These are phyloP conservation scores for Pochonia chlamydosporia DNA, from an alignment of 2,329 filamentous ascomycete genomes.

Conservation along the genomic window DNA sequence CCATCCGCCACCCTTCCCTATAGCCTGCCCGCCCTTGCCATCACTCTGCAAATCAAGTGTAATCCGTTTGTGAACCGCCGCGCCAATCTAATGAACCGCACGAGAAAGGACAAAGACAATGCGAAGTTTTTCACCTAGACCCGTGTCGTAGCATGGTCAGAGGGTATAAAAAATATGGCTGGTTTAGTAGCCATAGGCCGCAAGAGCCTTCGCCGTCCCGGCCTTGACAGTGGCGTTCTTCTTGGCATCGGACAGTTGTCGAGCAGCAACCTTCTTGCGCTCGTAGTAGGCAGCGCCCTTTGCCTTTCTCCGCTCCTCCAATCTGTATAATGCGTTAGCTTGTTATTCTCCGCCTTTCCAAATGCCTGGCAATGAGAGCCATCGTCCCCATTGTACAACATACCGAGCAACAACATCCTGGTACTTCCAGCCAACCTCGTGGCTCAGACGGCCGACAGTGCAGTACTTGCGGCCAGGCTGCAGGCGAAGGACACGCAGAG, in stretches of 20 bases:
- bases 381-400: slow-evolving; percentile 36
- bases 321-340: slow-evolving; percentile 47
- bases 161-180: slow-evolving; percentile 19
- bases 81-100: slow-evolving; percentile 50
- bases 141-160: slow-evolving; percentile 14
- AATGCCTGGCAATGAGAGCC: background rate
- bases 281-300: slow-evolving; percentile 99
- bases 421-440: slow-evolving; percentile 99
- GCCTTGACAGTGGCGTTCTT: slow-evolving; percentile 82
- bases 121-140: slow-evolving; percentile 26
- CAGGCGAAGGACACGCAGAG: slow-evolving; percentile 89
- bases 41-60: slow-evolving; percentile 43
- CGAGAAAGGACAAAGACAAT: slow-evolving; percentile 40
- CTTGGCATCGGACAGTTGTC: slow-evolving; percentile 88
- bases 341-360: background rate
- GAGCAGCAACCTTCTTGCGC: slow-evolving; percentile 95
- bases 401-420: slow-evolving; percentile 97
- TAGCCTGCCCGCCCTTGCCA: slow-evolving; percentile 34
- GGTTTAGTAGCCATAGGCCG: slow-evolving; percentile 82
- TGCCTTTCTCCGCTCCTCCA: slow-evolving; percentile 99
- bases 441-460: slow-evolving; percentile 94
- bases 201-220: slow-evolving; percentile 84
- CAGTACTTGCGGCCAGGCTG: slow-evolving; percentile 99
- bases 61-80: slow-evolving; percentile 44
- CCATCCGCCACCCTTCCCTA: slow-evolving; percentile 24